Evolutionary conservation across 2,329 filamentous ascomycete genomes (phyloP).

Genomic region (Fusarium chuoi): DNA sequence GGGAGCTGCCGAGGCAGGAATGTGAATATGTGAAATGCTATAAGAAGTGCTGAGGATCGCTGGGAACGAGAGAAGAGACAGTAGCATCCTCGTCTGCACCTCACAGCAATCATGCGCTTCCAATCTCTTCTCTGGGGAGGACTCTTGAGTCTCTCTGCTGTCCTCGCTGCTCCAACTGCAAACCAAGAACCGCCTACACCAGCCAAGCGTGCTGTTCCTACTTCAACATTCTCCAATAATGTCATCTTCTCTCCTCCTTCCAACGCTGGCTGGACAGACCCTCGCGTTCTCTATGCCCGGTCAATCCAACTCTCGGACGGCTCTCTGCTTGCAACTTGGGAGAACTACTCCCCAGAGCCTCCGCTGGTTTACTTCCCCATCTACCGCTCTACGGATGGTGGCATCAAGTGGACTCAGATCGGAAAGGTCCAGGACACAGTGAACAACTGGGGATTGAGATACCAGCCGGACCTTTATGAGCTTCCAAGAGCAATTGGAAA

Average conservation of each 20-base stretch:
- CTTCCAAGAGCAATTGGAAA: conserved; percentile 67
- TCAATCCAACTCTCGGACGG: conserved; percentile 57
- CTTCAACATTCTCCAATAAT: conserved; percentile 40
- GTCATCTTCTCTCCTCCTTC: conserved; percentile 54
- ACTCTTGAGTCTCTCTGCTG: conserved; percentile 27
- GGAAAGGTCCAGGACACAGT: conserved; percentile 71
- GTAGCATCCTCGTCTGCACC: background rate
- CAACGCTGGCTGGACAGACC: conserved; percentile 53
- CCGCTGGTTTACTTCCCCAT: conserved; percentile 66
- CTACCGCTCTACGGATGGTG: conserved; percentile 62
- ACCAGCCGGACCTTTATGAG: conserved; percentile 76
- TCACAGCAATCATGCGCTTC: conserved; percentile 11
- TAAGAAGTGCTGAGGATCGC: background rate
- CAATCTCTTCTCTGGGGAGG: conserved; percentile 29
- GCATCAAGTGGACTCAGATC: conserved; percentile 71
- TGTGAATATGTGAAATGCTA: background rate
- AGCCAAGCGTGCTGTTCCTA: conserved; percentile 22
- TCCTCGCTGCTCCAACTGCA: conserved; percentile 37
- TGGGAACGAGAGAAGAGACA: background rate
- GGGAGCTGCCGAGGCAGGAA: conserved; percentile 1
- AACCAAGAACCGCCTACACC: conserved; percentile 15
- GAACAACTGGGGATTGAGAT: conserved; percentile 74
- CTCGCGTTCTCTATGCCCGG: conserved; percentile 57
- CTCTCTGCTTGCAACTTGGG: conserved; percentile 63
- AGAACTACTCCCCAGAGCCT: conserved; percentile 67